A percentile compares a stretch with the other conserved stretches of the same genome.
Conservation (phyloP, 176 grass and related monocot genomes). For the Alopecurus myosuroides region DNA sequence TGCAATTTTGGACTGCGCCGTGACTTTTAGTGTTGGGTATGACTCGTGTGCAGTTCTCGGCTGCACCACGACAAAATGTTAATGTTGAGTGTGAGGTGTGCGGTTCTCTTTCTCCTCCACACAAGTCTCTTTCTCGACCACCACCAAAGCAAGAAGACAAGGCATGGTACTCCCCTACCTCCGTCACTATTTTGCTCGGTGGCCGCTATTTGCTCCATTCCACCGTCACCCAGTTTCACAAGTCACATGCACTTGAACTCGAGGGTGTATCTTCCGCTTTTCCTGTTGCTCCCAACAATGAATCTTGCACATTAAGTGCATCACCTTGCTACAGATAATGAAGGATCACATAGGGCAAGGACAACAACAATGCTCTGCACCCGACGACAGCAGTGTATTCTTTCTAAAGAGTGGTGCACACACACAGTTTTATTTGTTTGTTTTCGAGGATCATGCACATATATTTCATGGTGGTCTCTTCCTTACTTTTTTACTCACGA, state of each 20-base stretch:
- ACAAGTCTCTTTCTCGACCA: background rate
- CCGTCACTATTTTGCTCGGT: background rate
- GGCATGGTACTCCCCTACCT: background rate
- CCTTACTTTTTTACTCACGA: background rate
- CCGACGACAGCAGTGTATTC: background rate
- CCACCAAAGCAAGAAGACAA: background rate
- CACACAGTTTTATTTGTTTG: too few species aligned
- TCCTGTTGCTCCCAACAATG: background rate
- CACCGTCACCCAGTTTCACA: background rate
- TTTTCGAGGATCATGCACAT: too few species aligned
- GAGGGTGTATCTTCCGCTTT: background rate
- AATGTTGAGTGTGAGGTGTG: background rate
- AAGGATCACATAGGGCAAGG: background rate
- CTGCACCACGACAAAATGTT: background rate
- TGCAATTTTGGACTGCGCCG: background rate
- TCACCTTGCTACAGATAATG: background rate
- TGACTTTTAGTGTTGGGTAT: background rate
- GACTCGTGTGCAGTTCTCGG: background rate
- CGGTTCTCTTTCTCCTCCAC: background rate
- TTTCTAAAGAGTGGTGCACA: too few species aligned
- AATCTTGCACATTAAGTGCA: background rate
- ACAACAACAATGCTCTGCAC: background rate
- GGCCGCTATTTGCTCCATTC: background rate
- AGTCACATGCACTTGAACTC: background rate
- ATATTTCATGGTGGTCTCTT: background rate